Base-by-base conservation (phyloP, 1,284 basidiomycete genomes). In the Pisolithus thermaeus region DNA sequence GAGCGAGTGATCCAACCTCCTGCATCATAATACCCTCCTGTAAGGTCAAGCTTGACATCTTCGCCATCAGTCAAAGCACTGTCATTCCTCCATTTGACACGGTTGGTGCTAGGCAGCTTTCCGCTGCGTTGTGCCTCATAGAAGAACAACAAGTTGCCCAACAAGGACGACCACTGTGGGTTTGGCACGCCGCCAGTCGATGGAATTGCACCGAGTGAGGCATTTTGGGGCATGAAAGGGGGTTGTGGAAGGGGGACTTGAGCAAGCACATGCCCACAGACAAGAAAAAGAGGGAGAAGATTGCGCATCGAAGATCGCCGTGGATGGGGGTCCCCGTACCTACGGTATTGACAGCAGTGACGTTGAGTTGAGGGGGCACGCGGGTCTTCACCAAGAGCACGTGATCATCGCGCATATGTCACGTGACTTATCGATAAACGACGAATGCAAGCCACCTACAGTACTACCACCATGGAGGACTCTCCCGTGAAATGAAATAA, bases 81-180 rank as follows among this genome's bases (percentile, higher is more conserved):
- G 55, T 84, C 79, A 60, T 97, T 96, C 47, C 94, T 77, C 94
- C 94, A 97, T 14, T 76, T 62, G 0, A 96, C 90, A 23, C 93
- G 79, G 57, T 90, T 90, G 5, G 74, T 76, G 11, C 68, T 61
- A 0, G 87, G 81, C 5, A 96, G 76, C 44, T 74, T 75, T 12
- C 93, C 92, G 53, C 88, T 90, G 39, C 93, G 76, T 63, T 97
- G 93, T 1, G 84, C 92, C 57, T 97, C 93, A 64, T 95, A 97
- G 68, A 95, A 96, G 65, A 83, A 96, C 20, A 97, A 67, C 32
- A 87, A 68, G 66, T 89, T 83, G 12, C 91, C 92, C 0, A 96
- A 77, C 1, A 95, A 70, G 36, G 75, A 83, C 1, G 81, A 76
- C 90, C 92, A 96, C 63, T 94, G 90, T 3, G 78, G 59, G 63